Base-by-base conservation (phyloP, 2,329 filamentous ascomycete genomes). In the Aureobasidium melanogenum region DNA sequence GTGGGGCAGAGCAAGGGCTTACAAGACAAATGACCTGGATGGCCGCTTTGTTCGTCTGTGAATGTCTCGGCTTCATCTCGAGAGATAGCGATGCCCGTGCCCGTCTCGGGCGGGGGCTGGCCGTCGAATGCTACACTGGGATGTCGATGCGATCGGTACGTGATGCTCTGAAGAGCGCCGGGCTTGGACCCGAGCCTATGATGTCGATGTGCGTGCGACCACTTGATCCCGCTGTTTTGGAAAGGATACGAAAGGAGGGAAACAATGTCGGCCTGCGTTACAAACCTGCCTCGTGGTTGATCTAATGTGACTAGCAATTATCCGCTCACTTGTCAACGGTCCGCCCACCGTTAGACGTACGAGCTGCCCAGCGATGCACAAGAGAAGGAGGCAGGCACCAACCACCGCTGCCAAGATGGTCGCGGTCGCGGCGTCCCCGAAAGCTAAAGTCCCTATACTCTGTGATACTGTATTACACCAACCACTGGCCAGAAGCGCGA, bases 11-110 rank as follows among this genome's bases (percentile, higher is more conserved):
- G n/a, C 30, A 28, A 73, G 34, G 15, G 36, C 73, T 66, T 67
- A 75, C 74, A 68, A 80, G 71, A 69, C 77, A 80, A 57, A 80
- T 77, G 17, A 80, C 77, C 67, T 80, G 78, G 46, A 80, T 73
- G 32, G 73, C 73, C 62, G 73, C 72, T 65, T 71, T 74, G 63
- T 67, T 72, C 15, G 41, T 46, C 54, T 43, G 54, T 12, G 38
- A 44, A 44, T 43, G 38, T 56, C 52, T 56, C 43, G 38, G 56
- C 43, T 50, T 59, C 56, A 59, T 59, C 9, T 24, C 32, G 56
- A 1, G 30, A 12, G 10, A 54, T 41, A 19, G 22, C 22, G 32
- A 38, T 44, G 56, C 56, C 56, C 56, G 56, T 59, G 56, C 56
- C 55, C 32, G 56, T 59, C 44, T 39, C 56, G 56, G 56, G 56